Evolutionary conservation across 2,329 filamentous ascomycete species (phyloP), one percentile per base, ranked within the genome.

Genomic region (Elsinoe batatas): DNA sequence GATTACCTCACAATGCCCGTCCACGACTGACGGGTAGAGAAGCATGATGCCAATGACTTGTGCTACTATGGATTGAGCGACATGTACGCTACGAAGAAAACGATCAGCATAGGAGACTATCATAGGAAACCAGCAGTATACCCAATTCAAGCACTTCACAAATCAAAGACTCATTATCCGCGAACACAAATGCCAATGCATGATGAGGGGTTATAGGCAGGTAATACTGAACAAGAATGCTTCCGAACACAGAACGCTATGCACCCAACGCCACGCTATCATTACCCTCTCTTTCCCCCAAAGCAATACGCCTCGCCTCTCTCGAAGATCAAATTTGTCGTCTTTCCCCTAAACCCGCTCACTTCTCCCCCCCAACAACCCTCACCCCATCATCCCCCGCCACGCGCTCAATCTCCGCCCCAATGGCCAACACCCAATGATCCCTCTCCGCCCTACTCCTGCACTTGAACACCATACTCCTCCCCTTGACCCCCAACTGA

Each of bases 381-480:
- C 76, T 70, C 44, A 79, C 71, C 62, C 82, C 79, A 58, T 77
- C 75, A 12, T 67, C 70, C 56, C 73, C 68, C 46, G 76, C 74
- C 57, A 82, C 64, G 50, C 80, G 70, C 69, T 85, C 82, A 65
- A 85, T 85, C 70, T 85, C 83, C 59, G 80, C 80, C 54, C 78
- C 78, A 57, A 85, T 80, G 35, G 76, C 81, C 65, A 85, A 68
- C 20, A 86, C 83, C 83, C 83, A 86, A 61, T 81, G 78, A 68
- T 86, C 83, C 58, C 82, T 76, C 67, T 86, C 83, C 1, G 82
- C 76, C 8, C 83, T 72, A 65, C 79, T 83, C 54, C 82, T 74
- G 35, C 82, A 78, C 63, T 82, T 81, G 64, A 86, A 86, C 11
- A 86, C 82, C 49, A 84, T 77, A 38, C 78, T 81, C 42, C 80